Evolutionary conservation across 352 stramenopile genomes (phyloP).

Genomic region (Phytopythium delawarense): DNA sequence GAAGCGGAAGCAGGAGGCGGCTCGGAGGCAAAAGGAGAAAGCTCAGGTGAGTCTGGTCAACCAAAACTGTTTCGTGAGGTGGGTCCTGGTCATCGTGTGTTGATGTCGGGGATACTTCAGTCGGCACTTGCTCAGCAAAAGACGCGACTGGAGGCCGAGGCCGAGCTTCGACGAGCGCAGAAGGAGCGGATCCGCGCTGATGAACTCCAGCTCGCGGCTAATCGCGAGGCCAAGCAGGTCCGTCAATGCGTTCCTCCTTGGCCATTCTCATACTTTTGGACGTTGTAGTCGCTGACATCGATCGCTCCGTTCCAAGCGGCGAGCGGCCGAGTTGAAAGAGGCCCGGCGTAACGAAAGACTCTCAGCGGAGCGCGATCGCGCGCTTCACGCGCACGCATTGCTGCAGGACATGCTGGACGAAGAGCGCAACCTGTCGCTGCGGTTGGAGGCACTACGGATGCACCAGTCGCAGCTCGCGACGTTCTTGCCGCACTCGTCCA

Average conservation of each 20-base stretch:
- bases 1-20: slow-evolving; percentile 35
- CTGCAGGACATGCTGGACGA: slow-evolving; percentile 52
- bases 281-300: background rate
- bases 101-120: slow-evolving; percentile 11
- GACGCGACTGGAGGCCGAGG: slow-evolving; percentile 32
- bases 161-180: slow-evolving; percentile 23
- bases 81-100: background rate
- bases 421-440: slow-evolving; percentile 45
- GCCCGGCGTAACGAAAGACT: slow-evolving; percentile 36
- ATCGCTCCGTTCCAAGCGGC: slow-evolving; percentile 18
- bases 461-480: slow-evolving; percentile 47
- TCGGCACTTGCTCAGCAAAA: slow-evolving; percentile 36
- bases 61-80: too few species aligned
- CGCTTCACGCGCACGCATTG: slow-evolving; percentile 29
- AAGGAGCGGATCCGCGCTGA: slow-evolving; percentile 50
- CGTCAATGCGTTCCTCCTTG: background rate
- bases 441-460: slow-evolving; percentile 51
- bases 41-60: slow-evolving; percentile 22
- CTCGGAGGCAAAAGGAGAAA: slow-evolving; percentile 48
- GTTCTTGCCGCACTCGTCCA: slow-evolving; percentile 10
- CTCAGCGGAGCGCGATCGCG: slow-evolving; percentile 29
- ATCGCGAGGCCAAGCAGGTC: slow-evolving; percentile 41
- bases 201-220: slow-evolving; percentile 28
- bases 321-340: slow-evolving; percentile 29
- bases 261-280: too few species aligned